A percentile compares a stretch with the other conserved stretches of the same genome.
Conservation (phyloP, 1,139 yeast genomes). For the Blastobotrys illinoisensis region DNA sequence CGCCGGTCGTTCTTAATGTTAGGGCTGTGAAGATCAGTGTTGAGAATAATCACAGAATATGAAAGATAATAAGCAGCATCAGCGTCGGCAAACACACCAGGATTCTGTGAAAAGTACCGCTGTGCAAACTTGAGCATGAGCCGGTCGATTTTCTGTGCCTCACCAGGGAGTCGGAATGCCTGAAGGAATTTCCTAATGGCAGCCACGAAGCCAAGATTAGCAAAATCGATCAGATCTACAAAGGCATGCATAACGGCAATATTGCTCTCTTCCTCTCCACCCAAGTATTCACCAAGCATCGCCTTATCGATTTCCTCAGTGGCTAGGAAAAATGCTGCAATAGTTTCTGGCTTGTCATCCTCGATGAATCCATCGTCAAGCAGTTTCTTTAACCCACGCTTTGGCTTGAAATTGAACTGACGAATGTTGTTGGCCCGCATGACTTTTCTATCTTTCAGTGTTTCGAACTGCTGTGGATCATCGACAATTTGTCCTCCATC, state of each 20-base stretch:
- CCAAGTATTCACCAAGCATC: constrained; percentile 83
- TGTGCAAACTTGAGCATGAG: constrained; percentile 96
- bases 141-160: constrained; percentile 95
- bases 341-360: constrained; percentile 53
- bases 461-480: constrained; percentile 83
- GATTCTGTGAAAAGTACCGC: constrained; percentile 82
- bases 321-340: constrained; percentile 68
- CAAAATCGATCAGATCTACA: constrained; percentile 82
- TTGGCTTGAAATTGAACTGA: constrained; percentile 80
- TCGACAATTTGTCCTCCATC: constrained; percentile 34
- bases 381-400: constrained; percentile 64
- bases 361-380: constrained; percentile 58
- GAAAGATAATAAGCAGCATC: constrained; percentile 92
- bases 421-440: constrained; percentile 71
- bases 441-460: constrained; percentile 75
- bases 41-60: constrained; percentile 87
- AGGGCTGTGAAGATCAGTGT: constrained; percentile 89
- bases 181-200: constrained; percentile 83
- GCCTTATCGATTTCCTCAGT: constrained; percentile 84
- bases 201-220: constrained; percentile 64
- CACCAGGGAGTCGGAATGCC: constrained; percentile 91
- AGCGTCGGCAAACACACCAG: constrained; percentile 78
- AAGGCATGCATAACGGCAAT: constrained; percentile 88
- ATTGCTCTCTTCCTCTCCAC: constrained; percentile 79
- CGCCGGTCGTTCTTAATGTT: constrained; percentile 54